Base-by-base conservation (phyloP, 129 eudicot species). In the Mikania micrantha region DNA sequence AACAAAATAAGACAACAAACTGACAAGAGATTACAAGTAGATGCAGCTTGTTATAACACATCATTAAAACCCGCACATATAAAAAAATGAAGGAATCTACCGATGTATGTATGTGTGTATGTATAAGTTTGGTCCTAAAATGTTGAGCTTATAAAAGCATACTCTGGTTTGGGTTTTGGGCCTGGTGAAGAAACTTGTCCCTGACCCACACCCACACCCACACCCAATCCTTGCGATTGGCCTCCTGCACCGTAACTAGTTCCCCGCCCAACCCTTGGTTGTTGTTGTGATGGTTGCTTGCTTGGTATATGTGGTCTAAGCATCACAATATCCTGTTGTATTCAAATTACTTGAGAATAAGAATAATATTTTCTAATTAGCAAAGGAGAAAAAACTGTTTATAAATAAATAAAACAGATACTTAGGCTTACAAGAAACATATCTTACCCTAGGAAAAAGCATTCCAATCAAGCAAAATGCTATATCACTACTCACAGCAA, bases 371-470 rank as follows among this genome's bases (percentile, higher is more conserved):
- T 39, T n/a, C n/a, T n/a, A n/a, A n/a, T n/a, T n/a, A n/a, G n/a
- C n/a, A n/a, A n/a, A n/a, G n/a, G n/a, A n/a, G n/a, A n/a, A n/a
- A n/a, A n/a, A n/a, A n/a, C n/a, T n/a, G n/a, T n/a, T n/a, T n/a
- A n/a, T n/a, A n/a, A n/a, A n/a, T n/a, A n/a, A n/a, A n/a, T n/a
- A n/a, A n/a, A n/a, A n/a, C 15, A n/a, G n/a, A n/a, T n/a, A n/a
- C n/a, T 53, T 22, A 21, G 1, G 9, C 28, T 56, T 39, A 42
- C 36, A 44, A n/a, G 25, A 34, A 65, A 24, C 54, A 2, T 2
- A 45, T 27, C 81, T 79, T 84, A 90, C 96, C 80, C 83, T 88
- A 44, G 90, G 96, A 42, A 90, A 84, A 81, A 86, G 85, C 96
- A 81, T 86, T 66, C 96, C 96, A 49, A 90, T 82, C 79, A 90